Base-by-base conservation (phyloP, 768 basidiomycete genomes). In the Serendipita indica region DNA sequence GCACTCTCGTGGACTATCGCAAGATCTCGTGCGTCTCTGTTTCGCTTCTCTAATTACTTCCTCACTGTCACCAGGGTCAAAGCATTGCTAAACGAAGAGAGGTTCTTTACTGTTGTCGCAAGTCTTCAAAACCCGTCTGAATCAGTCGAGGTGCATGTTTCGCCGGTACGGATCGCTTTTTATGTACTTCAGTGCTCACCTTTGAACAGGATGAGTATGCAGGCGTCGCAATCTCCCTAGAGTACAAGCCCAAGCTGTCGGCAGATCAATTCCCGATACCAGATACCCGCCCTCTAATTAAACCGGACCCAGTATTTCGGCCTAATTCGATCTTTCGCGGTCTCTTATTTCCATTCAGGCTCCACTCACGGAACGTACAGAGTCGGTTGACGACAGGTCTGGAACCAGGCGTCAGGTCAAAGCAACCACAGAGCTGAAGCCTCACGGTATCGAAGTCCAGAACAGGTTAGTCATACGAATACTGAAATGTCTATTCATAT, bases 71-170 rank as follows among this genome's bases (percentile, higher is more conserved):
- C 41, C 12, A 92, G 89, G 10, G 89, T 86, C 1, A 85, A 82
- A 63, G 76, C 75, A 3, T 74, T 92, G 57, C 75, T 37, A 10
- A 32, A 70, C 60, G 76, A 78, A 16, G 66, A 70, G 2, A 85
- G 81, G 65, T 74, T 73, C 0, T 88, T 90, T 58, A 72, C 72
- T 14, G 68, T 93, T 20, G 74, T 68, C 0, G 81, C 76, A 1
- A 70, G 75, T 45, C 72, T 96, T 22, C 79, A 73, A 10, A 88
- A 82, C 64, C 86, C 88, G 2, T 90, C 87, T 64, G 89, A 92
- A 70, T 71, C 72, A 41, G 70, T 89, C 28, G 63, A 72, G 13
- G 78, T 84, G 43, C 73, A 77, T 25, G 76, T 86, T 3, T 72
- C 79, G 63, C 80, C 86, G 30, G 87, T 88, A 70, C 64, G 72